These are phyloP conservation scores for Neurospora hispaniola DNA, from an alignment of 495 filamentous ascomycete genomes.

Conservation along the genomic window DNA sequence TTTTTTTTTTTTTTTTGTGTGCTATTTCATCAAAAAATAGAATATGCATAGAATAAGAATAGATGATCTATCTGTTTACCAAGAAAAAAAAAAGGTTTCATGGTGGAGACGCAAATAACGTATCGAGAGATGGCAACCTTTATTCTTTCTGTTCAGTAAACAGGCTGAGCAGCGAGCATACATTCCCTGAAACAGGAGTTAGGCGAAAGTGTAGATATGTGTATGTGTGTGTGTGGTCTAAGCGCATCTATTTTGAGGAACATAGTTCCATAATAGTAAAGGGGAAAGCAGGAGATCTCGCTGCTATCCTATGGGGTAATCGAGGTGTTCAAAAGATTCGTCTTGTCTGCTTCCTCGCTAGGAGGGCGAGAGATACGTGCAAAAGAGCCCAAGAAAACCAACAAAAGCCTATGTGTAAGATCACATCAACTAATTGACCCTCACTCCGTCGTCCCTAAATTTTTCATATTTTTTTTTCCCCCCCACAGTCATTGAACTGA, in stretches of 20 bases:
- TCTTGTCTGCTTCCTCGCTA: not conserved
- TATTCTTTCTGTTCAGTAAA: not conserved
- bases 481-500: not conserved
- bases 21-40: too few relatives aligned
- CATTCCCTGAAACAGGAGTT: not conserved
- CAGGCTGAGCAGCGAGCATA: not conserved
- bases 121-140: not conserved
- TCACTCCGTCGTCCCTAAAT: not conserved
- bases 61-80: not conserved
- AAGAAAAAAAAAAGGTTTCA: not conserved
- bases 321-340: not conserved
- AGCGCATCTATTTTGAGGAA: not conserved
- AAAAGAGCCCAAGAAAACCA: not conserved
- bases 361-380: not conserved
- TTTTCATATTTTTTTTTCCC: too few relatives aligned
- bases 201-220: not conserved
- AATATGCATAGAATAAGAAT: not conserved
- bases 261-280: not conserved
- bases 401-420: not conserved
- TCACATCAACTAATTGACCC: not conserved
- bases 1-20: too few relatives aligned
- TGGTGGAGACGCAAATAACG: not conserved
- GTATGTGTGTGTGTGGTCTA: not conserved
- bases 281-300: not conserved
- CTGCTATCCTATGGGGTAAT: not conserved